Evolutionary conservation across 495 filamentous ascomycete genomes (phyloP).

Genomic region (Niebla homalea): DNA sequence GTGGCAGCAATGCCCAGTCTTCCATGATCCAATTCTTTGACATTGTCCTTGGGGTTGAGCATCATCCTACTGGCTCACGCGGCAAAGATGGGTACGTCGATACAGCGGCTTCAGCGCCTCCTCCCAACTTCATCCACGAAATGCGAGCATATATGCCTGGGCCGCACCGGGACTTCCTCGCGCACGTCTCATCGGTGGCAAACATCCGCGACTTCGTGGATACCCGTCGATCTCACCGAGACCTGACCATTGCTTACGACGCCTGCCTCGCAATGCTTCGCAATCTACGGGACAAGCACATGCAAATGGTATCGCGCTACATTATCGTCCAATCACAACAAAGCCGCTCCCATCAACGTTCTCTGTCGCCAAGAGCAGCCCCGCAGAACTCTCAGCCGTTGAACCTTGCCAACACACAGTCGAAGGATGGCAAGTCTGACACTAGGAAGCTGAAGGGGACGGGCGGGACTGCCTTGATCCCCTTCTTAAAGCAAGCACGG

Average conservation of each 20-base stretch:
- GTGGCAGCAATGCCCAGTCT: slow-evolving; percentile 91
- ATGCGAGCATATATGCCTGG: slow-evolving; percentile 98
- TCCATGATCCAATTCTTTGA: slow-evolving; percentile 94
- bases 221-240: slow-evolving; percentile 41
- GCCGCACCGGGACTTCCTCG: slow-evolving; percentile 75
- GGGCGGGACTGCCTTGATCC: slow-evolving; percentile 82
- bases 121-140: slow-evolving; percentile 77
- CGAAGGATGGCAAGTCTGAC: slow-evolving; percentile 7
- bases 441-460: slow-evolving; percentile 68
- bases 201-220: slow-evolving; percentile 86
- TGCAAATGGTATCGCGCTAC: slow-evolving; percentile 91
- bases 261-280: slow-evolving; percentile 83
- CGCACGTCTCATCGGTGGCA: slow-evolving; percentile 63
- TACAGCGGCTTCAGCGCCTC: slow-evolving; percentile 18
- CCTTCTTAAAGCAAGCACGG: slow-evolving; percentile 86
- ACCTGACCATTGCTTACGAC: slow-evolving; percentile 71
- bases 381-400: slow-evolving; percentile 25
- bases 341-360: slow-evolving; percentile 33
- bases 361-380: slow-evolving; percentile 28
- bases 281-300: slow-evolving; percentile 84
- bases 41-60: slow-evolving; percentile 77
- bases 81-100: slow-evolving; percentile 16
- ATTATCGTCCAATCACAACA: slow-evolving; percentile 65
- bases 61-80: slow-evolving; percentile 67
- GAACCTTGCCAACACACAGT: slow-evolving; percentile 47